Evolutionary conservation across 495 filamentous ascomycete species (phyloP).

Genomic region (Aspergillus ellipticus): DNA sequence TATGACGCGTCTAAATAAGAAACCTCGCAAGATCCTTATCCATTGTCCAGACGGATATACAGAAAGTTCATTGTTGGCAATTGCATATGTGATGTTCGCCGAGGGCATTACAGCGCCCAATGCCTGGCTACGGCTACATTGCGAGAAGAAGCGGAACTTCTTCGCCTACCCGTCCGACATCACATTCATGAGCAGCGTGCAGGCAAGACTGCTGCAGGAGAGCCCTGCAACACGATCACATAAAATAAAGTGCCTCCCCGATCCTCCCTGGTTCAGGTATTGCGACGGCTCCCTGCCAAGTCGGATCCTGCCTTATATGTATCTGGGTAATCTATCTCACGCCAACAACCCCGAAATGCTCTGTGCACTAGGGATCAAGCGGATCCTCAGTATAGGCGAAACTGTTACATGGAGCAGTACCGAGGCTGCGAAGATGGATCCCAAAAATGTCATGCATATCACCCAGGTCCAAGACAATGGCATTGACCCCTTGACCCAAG

Average conservation of each 20-base stretch:
- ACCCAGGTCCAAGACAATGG: slow-evolving; percentile 93
- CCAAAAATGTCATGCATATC: slow-evolving; percentile 72
- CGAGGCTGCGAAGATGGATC: slow-evolving; percentile 63
- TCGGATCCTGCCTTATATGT: slow-evolving; percentile 89
- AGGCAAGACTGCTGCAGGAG: slow-evolving; percentile 64
- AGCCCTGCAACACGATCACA: slow-evolving; percentile 31
- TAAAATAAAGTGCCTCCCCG: slow-evolving; percentile 31
- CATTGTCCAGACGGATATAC: slow-evolving; percentile 97
- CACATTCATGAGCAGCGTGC: slow-evolving; percentile 67
- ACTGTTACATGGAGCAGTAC: slow-evolving; percentile 71
- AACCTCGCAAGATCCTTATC: slow-evolving; percentile 67
- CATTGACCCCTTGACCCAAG: slow-evolving; percentile 82
- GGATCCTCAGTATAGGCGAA: slow-evolving; percentile 94
- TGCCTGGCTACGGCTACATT: slow-evolving; percentile 85
- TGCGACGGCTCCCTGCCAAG: slow-evolving; percentile 92
- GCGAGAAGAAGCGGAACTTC: slow-evolving; percentile 80
- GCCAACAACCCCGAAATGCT: slow-evolving; percentile 89
- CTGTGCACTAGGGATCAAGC: slow-evolving; percentile 71
- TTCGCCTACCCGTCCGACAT: slow-evolving; percentile 94
- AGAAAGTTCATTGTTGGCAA: slow-evolving; percentile 78
- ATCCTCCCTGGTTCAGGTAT: slow-evolving; percentile 74
- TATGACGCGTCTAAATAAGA: slow-evolving; percentile 39
- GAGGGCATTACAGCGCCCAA: slow-evolving; percentile 74
- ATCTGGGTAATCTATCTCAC: slow-evolving; percentile 86
- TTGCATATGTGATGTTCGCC: slow-evolving; percentile 89